phyloP scores from a whole-genome alignment of 176 grass and related monocot species.

The Triticum timopheevii region DNA sequence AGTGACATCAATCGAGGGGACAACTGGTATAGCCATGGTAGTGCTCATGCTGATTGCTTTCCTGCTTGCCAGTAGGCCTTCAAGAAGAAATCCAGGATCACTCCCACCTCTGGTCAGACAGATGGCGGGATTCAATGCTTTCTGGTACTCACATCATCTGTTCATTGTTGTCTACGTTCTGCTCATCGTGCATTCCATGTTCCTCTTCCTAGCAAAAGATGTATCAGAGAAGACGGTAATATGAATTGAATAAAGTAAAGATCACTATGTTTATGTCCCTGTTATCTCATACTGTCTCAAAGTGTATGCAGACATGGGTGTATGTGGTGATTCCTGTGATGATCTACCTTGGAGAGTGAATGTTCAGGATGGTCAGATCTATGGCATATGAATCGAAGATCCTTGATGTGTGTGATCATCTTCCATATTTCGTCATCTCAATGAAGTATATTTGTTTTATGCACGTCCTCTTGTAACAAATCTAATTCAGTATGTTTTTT shows the following conservation, averaged over 20 bases:
- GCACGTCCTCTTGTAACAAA: background rate
- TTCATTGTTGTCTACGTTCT: conserved; percentile 60
- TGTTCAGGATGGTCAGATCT: conserved; percentile 54
- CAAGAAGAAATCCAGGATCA: conserved; percentile 36
- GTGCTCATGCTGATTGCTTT: conserved; percentile 60
- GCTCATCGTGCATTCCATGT: conserved; percentile 69
- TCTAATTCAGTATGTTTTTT: background rate
- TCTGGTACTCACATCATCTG: conserved; percentile 77
- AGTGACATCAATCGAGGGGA: conserved; percentile 49
- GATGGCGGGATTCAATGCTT: conserved; percentile 56
- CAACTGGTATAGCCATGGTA: conserved; percentile 69
- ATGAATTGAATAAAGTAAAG: background rate
- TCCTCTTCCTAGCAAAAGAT: conserved; percentile 64
- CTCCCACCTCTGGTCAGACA: conserved; percentile 41
- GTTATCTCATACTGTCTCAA: conserved; percentile 1
- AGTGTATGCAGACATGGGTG: conserved; percentile 64
- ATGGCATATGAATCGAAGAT: conserved; percentile 43
- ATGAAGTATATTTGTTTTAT: background rate
- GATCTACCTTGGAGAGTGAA: conserved; percentile 53
- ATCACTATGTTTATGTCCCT: background rate
- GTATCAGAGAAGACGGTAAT: conserved; percentile 65
- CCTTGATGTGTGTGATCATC: conserved; percentile 34
- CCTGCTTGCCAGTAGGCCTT: conserved; percentile 52
- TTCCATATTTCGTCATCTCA: background rate
- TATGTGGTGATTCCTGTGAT: conserved; percentile 57